Evolutionary conservation across 768 basidiomycete genomes (phyloP).

Genomic region (Dendrothele bispora): DNA sequence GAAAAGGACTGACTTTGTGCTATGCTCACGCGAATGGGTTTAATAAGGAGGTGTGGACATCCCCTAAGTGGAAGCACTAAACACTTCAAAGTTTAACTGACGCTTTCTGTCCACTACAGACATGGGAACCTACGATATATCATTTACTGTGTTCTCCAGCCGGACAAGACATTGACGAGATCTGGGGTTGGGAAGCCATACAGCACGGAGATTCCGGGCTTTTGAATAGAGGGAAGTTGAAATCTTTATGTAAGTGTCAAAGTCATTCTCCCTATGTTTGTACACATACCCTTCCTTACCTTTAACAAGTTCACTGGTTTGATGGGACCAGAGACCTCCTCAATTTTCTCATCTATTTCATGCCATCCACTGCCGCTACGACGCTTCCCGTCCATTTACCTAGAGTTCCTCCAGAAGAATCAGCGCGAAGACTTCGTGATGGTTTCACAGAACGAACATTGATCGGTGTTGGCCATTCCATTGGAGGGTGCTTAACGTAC

Average conservation of each 20-base stretch:
- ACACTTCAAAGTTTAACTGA: not conserved
- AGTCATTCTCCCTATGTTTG: not conserved
- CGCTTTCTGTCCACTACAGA: too few relatives aligned
- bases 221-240: constrained; percentile 46
- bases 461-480: too few relatives aligned
- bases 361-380: constrained; percentile 35
- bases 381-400: constrained; percentile 27
- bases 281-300: not conserved
- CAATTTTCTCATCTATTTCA: constrained; percentile 48
- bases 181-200: constrained; percentile 59
- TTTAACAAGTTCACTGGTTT: constrained; percentile 52
- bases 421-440: not conserved
- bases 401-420: not conserved
- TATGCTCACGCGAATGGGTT: too few relatives aligned
- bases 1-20: too few relatives aligned
- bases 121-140: not conserved
- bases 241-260: constrained; percentile 39
- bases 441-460: constrained; percentile 44
- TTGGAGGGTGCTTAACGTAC: constrained; percentile 55
- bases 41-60: too few relatives aligned
- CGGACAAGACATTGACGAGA: constrained; percentile 35
- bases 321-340: constrained; percentile 57
- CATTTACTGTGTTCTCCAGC: constrained; percentile 9
- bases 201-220: constrained; percentile 62
- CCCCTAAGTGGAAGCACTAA: too few relatives aligned